A percentile compares a stretch with the other conserved stretches of the same genome.
phyloP scores from a whole-genome alignment of 129 eudicot genomes.

The Scalesia atractyloides region DNA sequence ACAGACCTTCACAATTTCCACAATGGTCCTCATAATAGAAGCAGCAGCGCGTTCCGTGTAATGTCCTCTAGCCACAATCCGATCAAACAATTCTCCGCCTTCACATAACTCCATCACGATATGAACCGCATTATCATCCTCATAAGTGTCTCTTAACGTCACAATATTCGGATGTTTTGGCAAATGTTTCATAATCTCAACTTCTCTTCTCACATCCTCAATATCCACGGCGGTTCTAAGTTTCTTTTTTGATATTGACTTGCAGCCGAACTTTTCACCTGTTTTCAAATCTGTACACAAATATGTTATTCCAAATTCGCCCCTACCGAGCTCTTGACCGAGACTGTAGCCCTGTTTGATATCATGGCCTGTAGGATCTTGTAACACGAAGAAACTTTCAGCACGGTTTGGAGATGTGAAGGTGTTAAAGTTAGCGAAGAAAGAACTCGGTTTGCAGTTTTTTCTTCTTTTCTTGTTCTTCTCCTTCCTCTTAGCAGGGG shows the following conservation, averaged over 20 bases:
- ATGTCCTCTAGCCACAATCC: conserved; percentile 82
- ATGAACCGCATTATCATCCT: conserved; percentile 70
- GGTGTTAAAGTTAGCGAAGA: conserved; percentile 47
- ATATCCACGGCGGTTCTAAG: conserved; percentile 78
- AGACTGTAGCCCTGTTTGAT: conserved; percentile 48
- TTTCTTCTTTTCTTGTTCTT: conserved; percentile 38
- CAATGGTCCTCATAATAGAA: conserved; percentile 57
- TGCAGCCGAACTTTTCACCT: conserved; percentile 62
- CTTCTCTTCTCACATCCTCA: conserved; percentile 85
- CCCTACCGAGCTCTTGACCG: conserved; percentile 73
- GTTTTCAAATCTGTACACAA: conserved; percentile 63
- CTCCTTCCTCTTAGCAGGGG: conserved; percentile 47
- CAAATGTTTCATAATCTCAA: conserved; percentile 78
- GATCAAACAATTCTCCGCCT: conserved; percentile 79
- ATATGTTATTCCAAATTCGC: conserved; percentile 79
- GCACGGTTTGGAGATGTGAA: conserved; percentile 36
- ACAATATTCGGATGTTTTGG: conserved; percentile 76
- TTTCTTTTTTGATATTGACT: conserved; percentile 78
- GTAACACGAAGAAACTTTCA: conserved; percentile 44
- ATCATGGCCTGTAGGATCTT: conserved; percentile 54
- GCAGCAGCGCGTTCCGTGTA: conserved; percentile 89
- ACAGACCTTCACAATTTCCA: conserved; percentile 74
- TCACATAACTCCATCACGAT: conserved; percentile 89
- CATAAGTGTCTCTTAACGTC: conserved; percentile 64
- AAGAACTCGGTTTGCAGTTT: conserved; percentile 53